A percentile compares a stretch with the other conserved stretches of the same genome.
Evolutionary conservation across 169 alveolate genomes (phyloP).

Genomic region (Eimeria maxima): DNA sequence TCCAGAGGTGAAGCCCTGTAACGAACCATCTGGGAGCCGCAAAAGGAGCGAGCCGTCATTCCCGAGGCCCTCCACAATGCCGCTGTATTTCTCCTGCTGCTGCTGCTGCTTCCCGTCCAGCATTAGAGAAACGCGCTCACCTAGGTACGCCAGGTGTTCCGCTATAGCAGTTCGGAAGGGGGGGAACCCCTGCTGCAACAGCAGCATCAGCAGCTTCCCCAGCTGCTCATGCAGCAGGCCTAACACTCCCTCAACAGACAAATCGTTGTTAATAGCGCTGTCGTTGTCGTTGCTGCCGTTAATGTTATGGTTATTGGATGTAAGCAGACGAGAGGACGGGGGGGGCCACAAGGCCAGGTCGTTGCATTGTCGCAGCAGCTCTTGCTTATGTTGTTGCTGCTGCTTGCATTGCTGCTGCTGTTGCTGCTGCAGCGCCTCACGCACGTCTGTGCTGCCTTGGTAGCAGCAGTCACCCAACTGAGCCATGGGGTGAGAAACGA

Average conservation of each 20-base stretch:
- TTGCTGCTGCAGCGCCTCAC: too few relatives aligned
- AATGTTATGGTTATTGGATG: neutral
- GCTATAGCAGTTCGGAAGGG: conserved; percentile 48
- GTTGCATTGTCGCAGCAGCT: neutral
- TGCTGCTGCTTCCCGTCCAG: neutral
- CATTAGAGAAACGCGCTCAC: conserved; percentile 64
- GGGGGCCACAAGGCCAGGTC: conserved; percentile 6
- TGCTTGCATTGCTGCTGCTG: too few relatives aligned
- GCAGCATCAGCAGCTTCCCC: conserved; percentile 32
- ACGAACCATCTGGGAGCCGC: conserved; percentile 51
- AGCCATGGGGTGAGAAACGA: conserved; percentile 12
- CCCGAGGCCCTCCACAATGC: conserved; percentile 39
- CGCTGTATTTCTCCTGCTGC: conserved; percentile 2
- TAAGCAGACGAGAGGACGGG: neutral
- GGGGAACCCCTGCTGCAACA: conserved; percentile 55
- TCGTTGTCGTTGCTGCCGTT: conserved; percentile 15
- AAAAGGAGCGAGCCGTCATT: conserved; percentile 29
- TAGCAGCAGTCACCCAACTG: conserved; percentile 23
- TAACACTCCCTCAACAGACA: neutral
- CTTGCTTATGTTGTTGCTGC: neutral
- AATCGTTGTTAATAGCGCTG: neutral
- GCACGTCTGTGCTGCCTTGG: conserved; percentile 59
- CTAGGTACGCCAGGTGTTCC: conserved; percentile 70
- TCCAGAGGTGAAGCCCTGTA: neutral
- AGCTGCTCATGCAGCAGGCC: conserved; percentile 59